phyloP scores from a whole-genome alignment of 2,329 filamentous ascomycete genomes.

The Dactylellina sp. region DNA sequence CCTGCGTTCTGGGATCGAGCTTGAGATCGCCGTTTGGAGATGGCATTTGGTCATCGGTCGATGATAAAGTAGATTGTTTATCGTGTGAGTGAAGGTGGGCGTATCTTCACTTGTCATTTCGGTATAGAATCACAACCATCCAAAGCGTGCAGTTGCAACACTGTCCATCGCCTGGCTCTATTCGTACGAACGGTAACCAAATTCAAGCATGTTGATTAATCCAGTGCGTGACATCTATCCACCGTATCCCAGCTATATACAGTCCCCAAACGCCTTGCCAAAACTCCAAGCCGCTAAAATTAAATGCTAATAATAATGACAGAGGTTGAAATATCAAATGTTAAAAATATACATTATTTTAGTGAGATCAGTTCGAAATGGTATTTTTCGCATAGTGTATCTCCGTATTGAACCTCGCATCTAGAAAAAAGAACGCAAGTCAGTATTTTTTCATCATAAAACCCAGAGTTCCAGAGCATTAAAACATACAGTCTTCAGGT shows the following conservation, averaged over 20 bases:
- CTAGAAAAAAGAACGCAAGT: constrained; percentile 7
- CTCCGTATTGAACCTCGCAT: constrained; percentile 36
- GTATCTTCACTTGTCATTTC: too few relatives aligned
- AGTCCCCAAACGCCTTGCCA: background rate
- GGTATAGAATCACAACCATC: too few relatives aligned
- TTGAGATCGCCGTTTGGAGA: background rate
- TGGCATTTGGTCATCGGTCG: background rate
- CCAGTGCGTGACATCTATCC: background rate
- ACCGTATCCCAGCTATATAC: background rate
- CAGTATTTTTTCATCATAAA: too few relatives aligned
- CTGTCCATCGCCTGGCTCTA: too few relatives aligned
- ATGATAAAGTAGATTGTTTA: too few relatives aligned
- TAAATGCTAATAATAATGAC: background rate
- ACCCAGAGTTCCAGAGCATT: background rate
- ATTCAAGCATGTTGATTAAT: too few relatives aligned
- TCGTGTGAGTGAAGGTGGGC: too few relatives aligned
- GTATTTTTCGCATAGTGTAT: constrained; percentile 49
- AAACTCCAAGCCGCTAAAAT: background rate
- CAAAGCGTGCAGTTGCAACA: too few relatives aligned
- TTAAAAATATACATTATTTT: background rate
- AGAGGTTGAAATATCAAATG: background rate
- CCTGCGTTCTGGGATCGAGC: background rate
- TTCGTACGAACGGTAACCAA: too few relatives aligned
- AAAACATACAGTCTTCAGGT: constrained; percentile 36
- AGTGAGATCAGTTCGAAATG: constrained; percentile 2